phyloP scores from a whole-genome alignment of 2,329 filamentous ascomycete species.

The Phyllosticta paracitricarpa region DNA sequence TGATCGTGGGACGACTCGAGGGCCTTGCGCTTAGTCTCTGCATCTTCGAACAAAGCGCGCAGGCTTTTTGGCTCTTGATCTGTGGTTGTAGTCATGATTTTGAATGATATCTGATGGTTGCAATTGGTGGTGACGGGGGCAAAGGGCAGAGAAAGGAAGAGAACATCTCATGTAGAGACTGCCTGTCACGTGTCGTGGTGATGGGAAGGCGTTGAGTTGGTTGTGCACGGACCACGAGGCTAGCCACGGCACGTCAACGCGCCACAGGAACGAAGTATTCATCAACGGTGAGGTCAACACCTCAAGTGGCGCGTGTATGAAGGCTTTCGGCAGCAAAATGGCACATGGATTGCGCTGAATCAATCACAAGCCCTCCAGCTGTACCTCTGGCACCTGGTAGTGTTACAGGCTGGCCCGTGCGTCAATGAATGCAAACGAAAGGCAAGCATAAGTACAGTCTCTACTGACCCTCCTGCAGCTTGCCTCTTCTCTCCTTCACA shows the following conservation, averaged over 20 bases:
- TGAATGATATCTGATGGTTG: neutral
- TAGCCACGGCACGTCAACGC: neutral
- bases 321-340: no score
- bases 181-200: neutral
- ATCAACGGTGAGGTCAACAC: no score
- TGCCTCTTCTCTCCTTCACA: neutral
- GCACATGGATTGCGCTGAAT: no score
- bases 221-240: neutral
- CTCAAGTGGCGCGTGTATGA: no score
- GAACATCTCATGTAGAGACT: neutral
- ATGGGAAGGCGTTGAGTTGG: neutral
- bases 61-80: constrained; percentile 45
- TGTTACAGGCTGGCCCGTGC: neutral
- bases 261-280: neutral
- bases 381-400: no score
- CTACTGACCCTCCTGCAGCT: neutral
- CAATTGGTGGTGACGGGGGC: neutral
- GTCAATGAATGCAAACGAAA: neutral
- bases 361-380: no score
- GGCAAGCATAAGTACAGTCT: neutral
- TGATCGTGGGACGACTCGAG: constrained; percentile 57
- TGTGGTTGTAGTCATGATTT: constrained; percentile 17
- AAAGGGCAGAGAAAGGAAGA: neutral
- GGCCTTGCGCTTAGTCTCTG: constrained; percentile 44
- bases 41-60: constrained; percentile 43